Evolutionary conservation across 1,139 yeast species (phyloP).

Genomic region (Debaryomyces fabryi): DNA sequence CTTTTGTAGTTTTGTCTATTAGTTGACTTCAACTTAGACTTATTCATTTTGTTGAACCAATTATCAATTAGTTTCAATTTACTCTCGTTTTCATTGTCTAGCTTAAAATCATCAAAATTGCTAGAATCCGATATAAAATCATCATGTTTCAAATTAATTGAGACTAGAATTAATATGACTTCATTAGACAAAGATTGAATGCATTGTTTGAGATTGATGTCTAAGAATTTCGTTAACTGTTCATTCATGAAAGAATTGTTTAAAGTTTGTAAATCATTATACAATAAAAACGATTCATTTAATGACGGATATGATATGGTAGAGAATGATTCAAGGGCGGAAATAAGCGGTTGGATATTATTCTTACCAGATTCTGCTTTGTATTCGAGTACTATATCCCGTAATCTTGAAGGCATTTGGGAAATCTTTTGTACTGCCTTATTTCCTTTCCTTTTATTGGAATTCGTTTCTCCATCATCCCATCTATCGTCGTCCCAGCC

Average conservation of each 20-base stretch:
- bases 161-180: slow-evolving; percentile 19
- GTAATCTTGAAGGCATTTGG: slow-evolving; percentile 23
- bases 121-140: slow-evolving; percentile 14
- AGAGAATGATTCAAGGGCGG: slow-evolving; percentile 36
- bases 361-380: slow-evolving; percentile 11
- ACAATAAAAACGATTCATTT: slow-evolving; percentile 35
- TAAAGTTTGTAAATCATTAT: slow-evolving; percentile 39
- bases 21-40: slow-evolving; percentile 27
- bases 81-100: slow-evolving; percentile 26
- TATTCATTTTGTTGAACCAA: slow-evolving; percentile 30
- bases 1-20: slow-evolving; percentile 32
- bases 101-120: slow-evolving; percentile 20
- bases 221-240: slow-evolving; percentile 23
- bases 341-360: slow-evolving; percentile 17
- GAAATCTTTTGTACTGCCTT: slow-evolving; percentile 18
- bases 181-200: slow-evolving; percentile 25
- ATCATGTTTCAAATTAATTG: slow-evolving; percentile 22
- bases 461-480: slow-evolving; percentile 11
- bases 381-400: slow-evolving; percentile 26
- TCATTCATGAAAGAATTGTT: slow-evolving; percentile 16
- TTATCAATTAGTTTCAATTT: slow-evolving; percentile 25
- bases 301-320: slow-evolving; percentile 36
- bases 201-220: slow-evolving; percentile 26
- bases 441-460: slow-evolving; percentile 19
- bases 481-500: slow-evolving; percentile 14